Base-by-base conservation (phyloP, 2,329 filamentous ascomycete species). In the Penicillium freii region DNA sequence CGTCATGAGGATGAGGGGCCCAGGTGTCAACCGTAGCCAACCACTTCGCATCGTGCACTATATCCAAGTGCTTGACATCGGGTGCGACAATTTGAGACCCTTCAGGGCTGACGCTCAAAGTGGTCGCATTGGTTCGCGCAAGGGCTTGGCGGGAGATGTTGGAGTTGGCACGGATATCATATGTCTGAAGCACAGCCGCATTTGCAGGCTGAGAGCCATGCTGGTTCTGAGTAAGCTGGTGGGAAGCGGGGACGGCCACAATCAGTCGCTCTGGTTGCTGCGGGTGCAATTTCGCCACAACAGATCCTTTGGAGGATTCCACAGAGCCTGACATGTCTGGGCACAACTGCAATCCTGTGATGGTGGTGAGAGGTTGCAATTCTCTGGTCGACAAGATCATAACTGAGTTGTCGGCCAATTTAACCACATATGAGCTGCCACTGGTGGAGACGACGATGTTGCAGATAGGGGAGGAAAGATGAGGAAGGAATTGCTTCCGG, bases 341-440 rank as follows among this genome's bases (percentile, higher is more conserved):
- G 21, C 66, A 69, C 27, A 77, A 53, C 72, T 97, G 92, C 42
- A 97, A 84, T 1, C 93, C 92, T 21, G 90, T 88, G 57, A 97
- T 84, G 67, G 92, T 94, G 19, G 90, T 85, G 17, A 87, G 91
- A 5, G 94, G 91, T 70, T 89, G 87, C 72, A 97, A 81, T 73
- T 97, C 92, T 13, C 91, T 86, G 4, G 94, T 97, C 2, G 93
- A 96, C 17, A 99, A 75, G 7, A 97, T 81, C 83, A 97, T 93
- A 54, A 88, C 81, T 1, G 92, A 96, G 74, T 99, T 99, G 73
- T 97, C 93, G 29, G 92, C 90, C 50, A 97, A 81, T 64, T 92
- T 89, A 25, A 97, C 73, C 5, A 87, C 89, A 69, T 97, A 99
- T 0, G 89, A 88, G 39, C 90, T 84, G 6, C 94, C 93, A 19